Base-by-base conservation (phyloP, 164 flowering plant species). In the Berberis vulgaris region DNA sequence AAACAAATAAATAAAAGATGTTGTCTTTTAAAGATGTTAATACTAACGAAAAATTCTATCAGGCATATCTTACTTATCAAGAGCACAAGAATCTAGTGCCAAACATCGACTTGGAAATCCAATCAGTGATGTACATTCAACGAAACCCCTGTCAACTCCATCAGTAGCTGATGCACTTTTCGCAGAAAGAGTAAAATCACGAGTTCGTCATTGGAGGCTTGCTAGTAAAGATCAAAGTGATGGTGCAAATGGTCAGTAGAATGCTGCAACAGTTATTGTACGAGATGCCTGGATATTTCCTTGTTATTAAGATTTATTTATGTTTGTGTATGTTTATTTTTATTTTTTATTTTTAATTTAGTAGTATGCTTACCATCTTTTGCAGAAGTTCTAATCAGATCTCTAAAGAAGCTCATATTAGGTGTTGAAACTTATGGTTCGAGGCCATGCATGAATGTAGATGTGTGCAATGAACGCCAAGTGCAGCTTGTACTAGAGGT, bases 31-130 rank as follows among this genome's bases (percentile, higher is more conserved):
- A 26, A 49, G 43, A 41, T 47, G 7, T 63, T 41, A 11, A 50
- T 26, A 38, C 9, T 52, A 52, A 41, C 41, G 13, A 41, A 12
- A 42, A 13, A 57, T 59, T 43, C 13, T 66, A 2, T 68, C 74
- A 92, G 98, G 98, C 49, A 84, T 92, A 62, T 88, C 97, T 58
- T 92, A 89, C 74, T 70, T 92, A 72, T 89, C 98, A 7, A 84
- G 90, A 79, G 88, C 70, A 44, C 97, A 92, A 73, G 98, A 92
- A 73, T 78, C 82, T n/a, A 59, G 67, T 2, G 79, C 83, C 26
- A 83, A 72, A 75, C 55, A 60, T 61, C 76, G 65, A 38, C 53
- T 59, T 59, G 83, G 80, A 56, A 82, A 69, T 74, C 72, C 80
- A n/a, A 41, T 69, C 38, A 62, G 71, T 49, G 41, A 58, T 63